Evolutionary conservation across 73 alveolate genomes (phyloP).

Genomic region (Stentor roeselii): DNA sequence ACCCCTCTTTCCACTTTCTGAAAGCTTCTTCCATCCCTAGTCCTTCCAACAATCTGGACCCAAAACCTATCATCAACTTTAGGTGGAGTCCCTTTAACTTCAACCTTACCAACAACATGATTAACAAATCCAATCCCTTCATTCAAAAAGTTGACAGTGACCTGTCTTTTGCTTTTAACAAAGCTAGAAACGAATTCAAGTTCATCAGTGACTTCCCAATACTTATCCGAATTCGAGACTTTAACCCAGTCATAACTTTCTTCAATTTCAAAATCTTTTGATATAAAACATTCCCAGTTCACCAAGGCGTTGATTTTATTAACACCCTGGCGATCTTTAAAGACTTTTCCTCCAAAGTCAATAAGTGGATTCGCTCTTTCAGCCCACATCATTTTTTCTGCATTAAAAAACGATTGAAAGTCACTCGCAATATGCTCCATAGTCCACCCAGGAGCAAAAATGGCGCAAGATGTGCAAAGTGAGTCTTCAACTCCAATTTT

Average conservation of each 20-base stretch:
- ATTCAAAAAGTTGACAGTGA: background rate
- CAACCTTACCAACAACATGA: constrained; percentile 9
- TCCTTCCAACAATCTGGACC: constrained; percentile 3
- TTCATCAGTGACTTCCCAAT: constrained; percentile 17
- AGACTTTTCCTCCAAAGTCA: background rate
- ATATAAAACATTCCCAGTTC: background rate
- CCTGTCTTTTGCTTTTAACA: background rate
- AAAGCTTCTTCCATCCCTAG: background rate
- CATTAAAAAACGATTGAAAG: background rate
- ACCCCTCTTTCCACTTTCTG: background rate
- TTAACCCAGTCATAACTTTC: background rate
- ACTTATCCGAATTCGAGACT: background rate
- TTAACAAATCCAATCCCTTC: background rate
- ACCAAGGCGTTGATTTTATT: background rate
- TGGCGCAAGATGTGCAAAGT: constrained; percentile 39
- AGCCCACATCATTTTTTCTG: constrained; percentile 49
- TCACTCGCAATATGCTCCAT: constrained; percentile 33
- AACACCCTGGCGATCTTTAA: background rate
- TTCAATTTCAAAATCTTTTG: background rate
- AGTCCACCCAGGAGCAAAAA: constrained; percentile 49
- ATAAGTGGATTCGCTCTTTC: background rate
- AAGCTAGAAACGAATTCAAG: background rate
- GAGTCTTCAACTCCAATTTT: constrained; percentile 32
- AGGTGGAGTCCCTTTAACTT: constrained; percentile 39
- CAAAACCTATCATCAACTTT: constrained; percentile 24